A percentile compares a stretch with the other conserved stretches of the same genome.
These are phyloP conservation scores for Podaxis sp. DNA, from an alignment of 768 basidiomycete genomes.

Conservation along the genomic window DNA sequence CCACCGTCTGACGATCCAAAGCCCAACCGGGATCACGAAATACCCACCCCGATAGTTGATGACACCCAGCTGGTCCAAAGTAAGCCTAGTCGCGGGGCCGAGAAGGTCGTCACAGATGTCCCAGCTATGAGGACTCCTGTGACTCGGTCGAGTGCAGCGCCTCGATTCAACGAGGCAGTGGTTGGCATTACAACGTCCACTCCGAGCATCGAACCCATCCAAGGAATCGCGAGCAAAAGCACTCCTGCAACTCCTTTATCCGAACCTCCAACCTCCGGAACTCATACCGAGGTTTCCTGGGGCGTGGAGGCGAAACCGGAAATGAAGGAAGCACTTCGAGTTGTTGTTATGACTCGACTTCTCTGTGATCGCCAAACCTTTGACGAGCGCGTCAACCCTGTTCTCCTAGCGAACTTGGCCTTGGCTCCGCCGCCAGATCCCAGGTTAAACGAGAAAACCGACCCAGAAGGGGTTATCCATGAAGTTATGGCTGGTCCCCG, in stretches of 20 bases:
- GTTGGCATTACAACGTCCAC: not conserved
- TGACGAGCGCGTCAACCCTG: conserved; percentile 60
- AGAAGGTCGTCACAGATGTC: not conserved
- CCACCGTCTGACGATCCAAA: not conserved
- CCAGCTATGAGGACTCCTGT: not conserved
- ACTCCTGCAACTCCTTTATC: not conserved
- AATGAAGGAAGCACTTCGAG: conserved; percentile 58
- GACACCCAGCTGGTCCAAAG: not conserved
- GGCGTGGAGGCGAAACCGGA: conserved; percentile 40
- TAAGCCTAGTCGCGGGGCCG: not conserved
- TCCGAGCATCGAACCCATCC: not conserved
- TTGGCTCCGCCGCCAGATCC: conserved; percentile 35
- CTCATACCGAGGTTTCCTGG: conserved; percentile 33
- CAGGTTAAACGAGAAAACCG: conserved; percentile 28
- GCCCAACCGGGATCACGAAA: not conserved
- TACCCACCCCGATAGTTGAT: too few relatives aligned
- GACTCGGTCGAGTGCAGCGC: not conserved
- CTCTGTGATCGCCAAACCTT: conserved; percentile 60
- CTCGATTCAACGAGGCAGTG: not conserved
- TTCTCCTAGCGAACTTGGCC: conserved; percentile 59
- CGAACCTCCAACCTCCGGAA: not conserved
- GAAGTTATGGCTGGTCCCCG: conserved; percentile 43
- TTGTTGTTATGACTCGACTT: conserved; percentile 62
- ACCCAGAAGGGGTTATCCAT: conserved; percentile 44
- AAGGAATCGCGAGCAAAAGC: not conserved